Evolutionary conservation across 495 filamentous ascomycete species (phyloP).

Genomic region (Amphirosellinia nigrospora): DNA sequence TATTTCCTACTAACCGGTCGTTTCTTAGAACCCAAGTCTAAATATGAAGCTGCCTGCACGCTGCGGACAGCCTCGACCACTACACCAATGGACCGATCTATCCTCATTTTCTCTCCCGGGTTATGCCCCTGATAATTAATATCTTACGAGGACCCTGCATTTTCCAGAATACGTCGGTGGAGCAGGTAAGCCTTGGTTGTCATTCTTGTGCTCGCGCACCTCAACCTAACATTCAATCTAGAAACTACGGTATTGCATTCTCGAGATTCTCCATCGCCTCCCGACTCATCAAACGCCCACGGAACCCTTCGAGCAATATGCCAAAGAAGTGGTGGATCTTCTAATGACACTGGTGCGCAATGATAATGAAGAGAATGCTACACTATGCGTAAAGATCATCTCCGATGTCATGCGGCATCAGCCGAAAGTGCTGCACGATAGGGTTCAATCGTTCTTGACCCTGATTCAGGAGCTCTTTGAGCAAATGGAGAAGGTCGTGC

Average conservation of each 20-base stretch:
- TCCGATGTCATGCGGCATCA: slow-evolving; percentile 96
- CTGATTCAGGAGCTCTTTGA: slow-evolving; percentile 96
- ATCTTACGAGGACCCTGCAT: slow-evolving; percentile 87
- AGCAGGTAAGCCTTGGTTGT: slow-evolving; percentile 64
- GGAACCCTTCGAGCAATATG: slow-evolving; percentile 85
- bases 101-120: slow-evolving; percentile 75
- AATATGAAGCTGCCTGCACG: slow-evolving; percentile 76
- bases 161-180: slow-evolving; percentile 84
- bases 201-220: slow-evolving; percentile 17
- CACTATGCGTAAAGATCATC: slow-evolving; percentile 95
- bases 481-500: slow-evolving; percentile 89
- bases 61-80: slow-evolving; percentile 85
- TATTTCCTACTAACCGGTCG: slow-evolving; percentile 6
- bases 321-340: slow-evolving; percentile 82
- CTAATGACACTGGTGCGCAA: slow-evolving; percentile 84
- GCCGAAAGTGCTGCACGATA: slow-evolving; percentile 74
- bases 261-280: slow-evolving; percentile 93
- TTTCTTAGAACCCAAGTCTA: slow-evolving; percentile 71
- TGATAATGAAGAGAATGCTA: slow-evolving; percentile 98
- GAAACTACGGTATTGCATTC: slow-evolving; percentile 87
- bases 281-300: slow-evolving; percentile 71
- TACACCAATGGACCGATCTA: slow-evolving; percentile 66
- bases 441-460: slow-evolving; percentile 87
- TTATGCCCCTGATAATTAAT: slow-evolving; percentile 88
- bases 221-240: slow-evolving; percentile 45